A percentile compares a stretch with the other conserved stretches of the same genome.
Conservation (phyloP, 345 rosid species). For the Boechera retrofracta region DNA sequence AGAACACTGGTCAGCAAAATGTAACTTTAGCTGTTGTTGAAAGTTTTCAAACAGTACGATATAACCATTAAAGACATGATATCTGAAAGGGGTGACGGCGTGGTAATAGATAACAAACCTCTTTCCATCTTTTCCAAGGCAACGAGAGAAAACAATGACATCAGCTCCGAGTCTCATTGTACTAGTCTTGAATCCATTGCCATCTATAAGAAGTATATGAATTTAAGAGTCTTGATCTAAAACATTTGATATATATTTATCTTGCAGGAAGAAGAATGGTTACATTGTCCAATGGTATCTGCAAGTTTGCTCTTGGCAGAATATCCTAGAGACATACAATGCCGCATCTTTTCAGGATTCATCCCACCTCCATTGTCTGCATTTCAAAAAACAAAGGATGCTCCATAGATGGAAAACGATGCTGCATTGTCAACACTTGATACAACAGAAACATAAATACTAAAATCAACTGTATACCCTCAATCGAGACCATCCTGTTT, state of each 20-base stretch:
- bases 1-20: slow-evolving; percentile 19
- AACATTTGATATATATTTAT: not conserved
- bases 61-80: slow-evolving; percentile 12
- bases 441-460: not conserved
- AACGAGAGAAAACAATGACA: slow-evolving; percentile 92
- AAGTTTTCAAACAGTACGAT: not conserved
- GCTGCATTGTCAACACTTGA: not conserved
- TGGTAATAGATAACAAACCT: slow-evolving; percentile 49
- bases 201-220: slow-evolving; percentile 56
- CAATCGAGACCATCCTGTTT: slow-evolving; percentile 71
- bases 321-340: slow-evolving; percentile 88
- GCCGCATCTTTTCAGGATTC: slow-evolving; percentile 87
- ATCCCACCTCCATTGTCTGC: slow-evolving; percentile 96
- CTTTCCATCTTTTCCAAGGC: slow-evolving; percentile 64
- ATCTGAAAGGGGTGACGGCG: not conserved
- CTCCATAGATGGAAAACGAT: not conserved
- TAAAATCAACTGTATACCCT: slow-evolving; percentile 54
- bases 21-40: not conserved
- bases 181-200: slow-evolving; percentile 97
- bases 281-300: slow-evolving; percentile 89
- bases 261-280: slow-evolving; percentile 7
- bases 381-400: slow-evolving; percentile 24
- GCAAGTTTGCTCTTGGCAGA: slow-evolving; percentile 86
- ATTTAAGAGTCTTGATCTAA: not conserved
- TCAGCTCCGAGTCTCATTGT: slow-evolving; percentile 99